These are phyloP conservation scores for Fraxinus anomala DNA, from an alignment of 257 asterid species.

Conservation along the genomic window DNA sequence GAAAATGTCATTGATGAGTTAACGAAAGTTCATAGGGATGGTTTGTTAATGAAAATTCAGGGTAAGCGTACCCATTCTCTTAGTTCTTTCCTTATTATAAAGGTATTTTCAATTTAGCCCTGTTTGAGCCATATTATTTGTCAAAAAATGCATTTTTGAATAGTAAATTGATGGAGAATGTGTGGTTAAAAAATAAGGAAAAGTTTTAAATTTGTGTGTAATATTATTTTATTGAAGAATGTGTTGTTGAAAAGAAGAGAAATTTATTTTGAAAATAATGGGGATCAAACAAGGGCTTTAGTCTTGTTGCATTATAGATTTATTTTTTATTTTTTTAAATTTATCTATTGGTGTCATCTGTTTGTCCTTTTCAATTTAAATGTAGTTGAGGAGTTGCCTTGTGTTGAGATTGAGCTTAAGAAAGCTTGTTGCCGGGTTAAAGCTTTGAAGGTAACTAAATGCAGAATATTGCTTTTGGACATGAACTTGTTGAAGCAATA, in stretches of 20 bases:
- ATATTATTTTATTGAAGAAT: too few species aligned
- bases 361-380: slow-evolving; percentile 25
- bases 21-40: slow-evolving; percentile 64
- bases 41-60: slow-evolving; percentile 60
- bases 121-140: too few species aligned
- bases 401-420: slow-evolving; percentile 68
- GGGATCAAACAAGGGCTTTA: too few species aligned
- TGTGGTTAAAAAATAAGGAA: too few species aligned
- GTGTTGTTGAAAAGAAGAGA: too few species aligned
- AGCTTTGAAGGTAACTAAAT: slow-evolving; percentile 65
- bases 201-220: too few species aligned
- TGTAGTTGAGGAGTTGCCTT: slow-evolving; percentile 72
- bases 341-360: slow-evolving; percentile 6
- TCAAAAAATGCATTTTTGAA: too few species aligned
- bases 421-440: slow-evolving; percentile 79
- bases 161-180: too few species aligned
- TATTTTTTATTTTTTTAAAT: background rate
- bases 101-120: background rate
- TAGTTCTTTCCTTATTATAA: slow-evolving; percentile 18
- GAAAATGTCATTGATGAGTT: slow-evolving; percentile 66
- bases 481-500: background rate
- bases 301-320: slow-evolving; percentile 1
- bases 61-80: slow-evolving; percentile 45
- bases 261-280: too few species aligned
- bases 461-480: slow-evolving; percentile 19